A percentile compares a stretch with the other conserved stretches of the same genome.
Evolutionary conservation across 2,329 filamentous ascomycete species (phyloP).

Genomic region (Xylariaceae sp.): DNA sequence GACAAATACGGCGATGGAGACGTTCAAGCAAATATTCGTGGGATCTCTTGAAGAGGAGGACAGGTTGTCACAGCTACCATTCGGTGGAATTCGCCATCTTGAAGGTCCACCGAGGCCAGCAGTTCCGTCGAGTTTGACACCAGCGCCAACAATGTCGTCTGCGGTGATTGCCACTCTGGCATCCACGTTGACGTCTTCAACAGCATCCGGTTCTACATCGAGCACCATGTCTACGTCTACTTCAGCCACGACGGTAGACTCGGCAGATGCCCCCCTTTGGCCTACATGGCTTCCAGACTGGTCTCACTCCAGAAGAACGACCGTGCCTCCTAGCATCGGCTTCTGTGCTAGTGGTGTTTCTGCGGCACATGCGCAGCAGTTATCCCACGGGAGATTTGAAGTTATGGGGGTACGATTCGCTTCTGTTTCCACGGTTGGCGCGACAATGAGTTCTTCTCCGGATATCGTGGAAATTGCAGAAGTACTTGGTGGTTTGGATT

Average conservation of each 20-base stretch:
- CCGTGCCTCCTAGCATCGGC: not conserved
- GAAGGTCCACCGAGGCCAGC: no score
- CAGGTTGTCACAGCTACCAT: slow-evolving; percentile 3
- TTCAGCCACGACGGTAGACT: no score
- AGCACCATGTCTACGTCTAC: slow-evolving; percentile 17
- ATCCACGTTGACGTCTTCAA: no score
- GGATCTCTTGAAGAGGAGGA: slow-evolving; percentile 2
- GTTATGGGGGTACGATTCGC: slow-evolving; percentile 9
- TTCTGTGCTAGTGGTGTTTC: slow-evolving; percentile 13
- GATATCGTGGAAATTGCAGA: not conserved
- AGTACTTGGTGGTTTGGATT: not conserved
- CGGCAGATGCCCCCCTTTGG: slow-evolving; percentile 1
- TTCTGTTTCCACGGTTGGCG: slow-evolving; percentile 12
- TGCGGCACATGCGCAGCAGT: not conserved
- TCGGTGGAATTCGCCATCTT: not conserved
- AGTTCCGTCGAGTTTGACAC: no score
- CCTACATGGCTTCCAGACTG: slow-evolving; percentile 18
- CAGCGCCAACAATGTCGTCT: no score
- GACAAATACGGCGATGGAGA: not conserved
- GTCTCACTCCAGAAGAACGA: not conserved
- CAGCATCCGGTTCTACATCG: slow-evolving; percentile 10
- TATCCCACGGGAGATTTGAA: not conserved
- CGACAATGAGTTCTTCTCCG: not conserved
- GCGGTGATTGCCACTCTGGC: no score
- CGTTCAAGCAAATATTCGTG: slow-evolving; percentile 12